Conservation (phyloP, 208 protist species). For the Trypanosoma lewisi region DNA sequence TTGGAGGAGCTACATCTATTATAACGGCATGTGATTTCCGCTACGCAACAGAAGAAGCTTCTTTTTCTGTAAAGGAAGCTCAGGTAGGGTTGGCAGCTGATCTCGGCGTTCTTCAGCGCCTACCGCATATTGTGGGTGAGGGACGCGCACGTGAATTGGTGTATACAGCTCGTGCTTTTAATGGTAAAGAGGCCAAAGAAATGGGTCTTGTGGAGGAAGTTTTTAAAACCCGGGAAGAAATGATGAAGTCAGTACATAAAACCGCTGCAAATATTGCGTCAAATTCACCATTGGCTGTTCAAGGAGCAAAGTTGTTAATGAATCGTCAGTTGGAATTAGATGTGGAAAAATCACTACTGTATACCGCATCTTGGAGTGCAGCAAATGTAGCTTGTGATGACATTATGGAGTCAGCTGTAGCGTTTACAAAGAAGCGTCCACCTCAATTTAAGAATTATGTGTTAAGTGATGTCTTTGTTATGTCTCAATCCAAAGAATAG, state of each 20-base stretch:
- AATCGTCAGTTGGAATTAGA: slow-evolving; percentile 51
- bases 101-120: slow-evolving; percentile 68
- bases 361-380: slow-evolving; percentile 60
- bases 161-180: slow-evolving; percentile 57
- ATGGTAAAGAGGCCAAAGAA: slow-evolving; percentile 31
- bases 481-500: slow-evolving; percentile 8
- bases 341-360: slow-evolving; percentile 43
- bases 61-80: slow-evolving; percentile 66
- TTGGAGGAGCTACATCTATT: slow-evolving; percentile 72
- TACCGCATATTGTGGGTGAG: slow-evolving; percentile 63
- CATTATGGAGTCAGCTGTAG: slow-evolving; percentile 39
- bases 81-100: slow-evolving; percentile 70
- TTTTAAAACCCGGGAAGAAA: slow-evolving; percentile 36
- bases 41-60: slow-evolving; percentile 45
- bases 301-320: slow-evolving; percentile 70
- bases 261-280: slow-evolving; percentile 44
- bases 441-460: slow-evolving; percentile 68
- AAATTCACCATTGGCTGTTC: slow-evolving; percentile 69
- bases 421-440: slow-evolving; percentile 47
- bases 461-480: slow-evolving; percentile 21
- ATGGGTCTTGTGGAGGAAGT: slow-evolving; percentile 66
- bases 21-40: slow-evolving; percentile 65
- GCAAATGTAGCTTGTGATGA: slow-evolving; percentile 66
- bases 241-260: slow-evolving; percentile 41
- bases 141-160: slow-evolving; percentile 65